Evolutionary conservation across 768 basidiomycete genomes (phyloP).

Genomic region (Pleurotus djamor): DNA sequence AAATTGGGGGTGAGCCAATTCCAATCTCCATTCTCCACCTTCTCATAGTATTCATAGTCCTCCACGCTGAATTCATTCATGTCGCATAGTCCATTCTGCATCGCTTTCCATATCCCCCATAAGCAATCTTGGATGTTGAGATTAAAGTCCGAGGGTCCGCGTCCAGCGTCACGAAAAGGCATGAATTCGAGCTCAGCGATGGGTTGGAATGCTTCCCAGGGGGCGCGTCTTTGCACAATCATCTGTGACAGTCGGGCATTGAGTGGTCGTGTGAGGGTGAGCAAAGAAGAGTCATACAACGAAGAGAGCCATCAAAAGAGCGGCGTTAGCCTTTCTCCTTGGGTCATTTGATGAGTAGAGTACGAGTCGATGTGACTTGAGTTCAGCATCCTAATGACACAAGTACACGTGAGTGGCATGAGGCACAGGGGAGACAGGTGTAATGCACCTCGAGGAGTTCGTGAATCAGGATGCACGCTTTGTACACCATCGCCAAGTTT

Average conservation of each 20-base stretch:
- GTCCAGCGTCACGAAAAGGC: conserved; percentile 95
- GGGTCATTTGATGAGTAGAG: conserved; percentile 89
- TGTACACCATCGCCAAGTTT: conserved; percentile 91
- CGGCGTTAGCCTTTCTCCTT: conserved; percentile 88
- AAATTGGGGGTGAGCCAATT: conserved; percentile 93
- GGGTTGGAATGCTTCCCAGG: conserved; percentile 95
- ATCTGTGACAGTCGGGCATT: conserved; percentile 49
- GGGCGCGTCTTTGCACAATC: conserved; percentile 86
- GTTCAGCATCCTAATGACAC: conserved; percentile 64
- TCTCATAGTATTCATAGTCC: conserved; percentile 94
- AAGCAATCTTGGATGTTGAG: conserved; percentile 91
- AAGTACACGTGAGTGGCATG: conserved; percentile 36
- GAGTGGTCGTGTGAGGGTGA: conserved; percentile 4
- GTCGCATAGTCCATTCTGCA: conserved; percentile 91
- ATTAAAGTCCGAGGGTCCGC: conserved; percentile 90
- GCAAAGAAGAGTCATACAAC: conserved; percentile 54
- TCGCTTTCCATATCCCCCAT: conserved; percentile 86
- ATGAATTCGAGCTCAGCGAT: conserved; percentile 91
- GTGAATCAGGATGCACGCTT: conserved; percentile 88
- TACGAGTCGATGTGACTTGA: conserved; percentile 72
- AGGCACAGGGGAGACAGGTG: conserved; percentile 16
- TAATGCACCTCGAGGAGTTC: conserved; percentile 73
- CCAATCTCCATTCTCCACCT: conserved; percentile 95
- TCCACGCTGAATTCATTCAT: conserved; percentile 92
- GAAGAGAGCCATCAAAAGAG: conserved; percentile 91